These are phyloP conservation scores for Emericellopsis cladophorae DNA, from an alignment of 2,329 filamentous ascomycete genomes.

Conservation along the genomic window DNA sequence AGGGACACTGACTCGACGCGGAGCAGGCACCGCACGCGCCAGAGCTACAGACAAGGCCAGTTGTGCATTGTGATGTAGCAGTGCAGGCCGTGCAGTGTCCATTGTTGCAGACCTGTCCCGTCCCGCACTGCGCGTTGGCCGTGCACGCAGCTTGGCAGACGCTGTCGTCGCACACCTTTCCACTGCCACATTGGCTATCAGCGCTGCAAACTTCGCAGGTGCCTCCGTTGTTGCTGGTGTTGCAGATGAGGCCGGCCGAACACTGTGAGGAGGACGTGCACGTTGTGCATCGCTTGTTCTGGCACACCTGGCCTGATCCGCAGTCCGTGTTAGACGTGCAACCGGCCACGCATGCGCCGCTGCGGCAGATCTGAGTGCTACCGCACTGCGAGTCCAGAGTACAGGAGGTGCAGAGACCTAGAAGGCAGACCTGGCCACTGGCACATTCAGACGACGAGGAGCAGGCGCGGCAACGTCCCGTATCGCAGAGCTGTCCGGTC, in stretches of 20 bases:
- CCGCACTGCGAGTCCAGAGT: not conserved
- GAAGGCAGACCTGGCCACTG: not conserved
- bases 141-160: not conserved
- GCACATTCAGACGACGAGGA: not conserved
- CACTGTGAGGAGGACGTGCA: not conserved
- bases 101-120: not conserved
- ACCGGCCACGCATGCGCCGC: not conserved
- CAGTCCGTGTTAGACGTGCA: constrained; percentile 1
- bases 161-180: not conserved
- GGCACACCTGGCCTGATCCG: not conserved
- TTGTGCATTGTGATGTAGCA: not conserved
- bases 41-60: not conserved
- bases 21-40: not conserved
- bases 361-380: not conserved
- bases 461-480: not conserved
- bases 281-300: not conserved
- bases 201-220: not conserved
- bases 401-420: not conserved
- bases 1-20: not conserved
- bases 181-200: not conserved
- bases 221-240: not conserved
- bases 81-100: not conserved
- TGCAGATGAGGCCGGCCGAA: not conserved
- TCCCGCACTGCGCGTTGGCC: not conserved
- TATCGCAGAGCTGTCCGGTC: constrained; percentile 4